Conservation (phyloP, 306 rosid genomes). For the Leucaena leucocephala region DNA sequence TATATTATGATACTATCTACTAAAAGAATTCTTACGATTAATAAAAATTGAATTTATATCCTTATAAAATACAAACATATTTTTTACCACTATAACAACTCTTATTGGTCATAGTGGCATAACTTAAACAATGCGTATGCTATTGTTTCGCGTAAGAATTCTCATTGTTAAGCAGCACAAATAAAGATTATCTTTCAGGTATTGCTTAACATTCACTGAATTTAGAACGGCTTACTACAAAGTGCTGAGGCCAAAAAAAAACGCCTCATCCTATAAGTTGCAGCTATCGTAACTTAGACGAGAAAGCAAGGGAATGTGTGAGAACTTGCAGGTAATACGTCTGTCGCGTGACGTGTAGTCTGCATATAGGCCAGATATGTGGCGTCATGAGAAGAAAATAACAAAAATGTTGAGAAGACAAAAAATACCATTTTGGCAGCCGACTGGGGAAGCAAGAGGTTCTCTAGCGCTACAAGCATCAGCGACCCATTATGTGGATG, state of each 20-base stretch:
- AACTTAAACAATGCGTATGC: not conserved
- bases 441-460: not conserved
- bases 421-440: not conserved
- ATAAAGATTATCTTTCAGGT: not conserved
- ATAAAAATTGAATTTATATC: too few species aligned
- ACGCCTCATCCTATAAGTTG: not conserved
- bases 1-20: too few species aligned
- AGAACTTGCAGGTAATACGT: not conserved
- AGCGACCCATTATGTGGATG: not conserved
- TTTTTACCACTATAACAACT: too few species aligned
- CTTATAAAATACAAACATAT: too few species aligned
- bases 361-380: not conserved
- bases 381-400: not conserved
- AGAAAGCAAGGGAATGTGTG: not conserved
- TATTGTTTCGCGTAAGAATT: not conserved
- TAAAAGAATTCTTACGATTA: too few species aligned
- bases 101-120: not conserved
- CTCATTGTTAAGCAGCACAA: not conserved
- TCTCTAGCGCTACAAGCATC: too few species aligned
- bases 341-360: not conserved
- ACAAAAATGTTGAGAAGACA: too few species aligned
- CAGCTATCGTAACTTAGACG: not conserved
- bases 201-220: not conserved
- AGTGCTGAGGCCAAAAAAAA: not conserved
- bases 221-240: not conserved